Conservation (phyloP, 345 rosid genomes). For the Microthlaspi erraticum region DNA sequence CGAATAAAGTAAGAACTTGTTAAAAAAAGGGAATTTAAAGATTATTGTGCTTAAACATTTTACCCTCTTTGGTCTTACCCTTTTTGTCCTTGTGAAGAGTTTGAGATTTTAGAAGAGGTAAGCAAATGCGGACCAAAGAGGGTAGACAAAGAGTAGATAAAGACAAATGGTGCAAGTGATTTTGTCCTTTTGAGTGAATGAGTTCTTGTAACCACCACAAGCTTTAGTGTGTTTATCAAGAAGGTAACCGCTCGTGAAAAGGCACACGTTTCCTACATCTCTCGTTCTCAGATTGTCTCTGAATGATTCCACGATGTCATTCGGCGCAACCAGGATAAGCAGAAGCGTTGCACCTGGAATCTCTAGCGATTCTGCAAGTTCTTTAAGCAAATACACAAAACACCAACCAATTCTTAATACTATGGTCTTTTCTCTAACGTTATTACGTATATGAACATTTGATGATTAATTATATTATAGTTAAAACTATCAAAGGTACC, state of each 20-base stretch:
- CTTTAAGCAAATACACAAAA: background rate
- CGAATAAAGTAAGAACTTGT: too few species aligned
- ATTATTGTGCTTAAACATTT: too few species aligned
- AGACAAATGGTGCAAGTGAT: slow-evolving; percentile 73
- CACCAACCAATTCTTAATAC: too few species aligned
- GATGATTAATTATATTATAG: background rate
- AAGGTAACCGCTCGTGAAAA: slow-evolving; percentile 57
- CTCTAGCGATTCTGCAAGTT: slow-evolving; percentile 61
- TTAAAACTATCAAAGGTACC: slow-evolving; percentile 44
- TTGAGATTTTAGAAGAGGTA: too few species aligned
- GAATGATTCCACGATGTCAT: slow-evolving; percentile 50
- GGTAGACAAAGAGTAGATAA: slow-evolving; percentile 59
- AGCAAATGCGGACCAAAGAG: slow-evolving; percentile 48
- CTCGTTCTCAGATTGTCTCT: slow-evolving; percentile 40
- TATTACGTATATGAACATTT: background rate
- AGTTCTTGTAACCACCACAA: slow-evolving; percentile 78
- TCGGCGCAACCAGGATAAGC: slow-evolving; percentile 65
- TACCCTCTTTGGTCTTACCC: too few species aligned
- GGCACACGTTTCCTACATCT: slow-evolving; percentile 45
- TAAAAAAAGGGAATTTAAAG: too few species aligned
- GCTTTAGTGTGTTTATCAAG: slow-evolving; percentile 72
- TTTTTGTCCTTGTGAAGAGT: too few species aligned
- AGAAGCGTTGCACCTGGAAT: slow-evolving; percentile 66
- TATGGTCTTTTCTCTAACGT: background rate
- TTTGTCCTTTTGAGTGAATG: slow-evolving; percentile 68